Conservation (phyloP, 1,139 yeast species). For the Candida frijolesensis region DNA sequence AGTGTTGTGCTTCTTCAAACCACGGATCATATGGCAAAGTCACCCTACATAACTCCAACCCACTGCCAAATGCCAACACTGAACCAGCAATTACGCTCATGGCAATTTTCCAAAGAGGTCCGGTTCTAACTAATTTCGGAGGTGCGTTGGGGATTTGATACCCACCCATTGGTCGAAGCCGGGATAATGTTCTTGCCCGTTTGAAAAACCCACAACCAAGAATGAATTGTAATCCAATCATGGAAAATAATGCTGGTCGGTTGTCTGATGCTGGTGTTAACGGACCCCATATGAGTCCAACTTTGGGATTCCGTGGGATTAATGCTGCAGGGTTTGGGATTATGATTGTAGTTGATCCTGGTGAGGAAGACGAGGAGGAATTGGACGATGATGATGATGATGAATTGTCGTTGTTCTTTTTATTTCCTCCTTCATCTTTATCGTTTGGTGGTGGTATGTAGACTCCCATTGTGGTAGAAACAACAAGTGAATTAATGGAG, state of each 20-base stretch:
- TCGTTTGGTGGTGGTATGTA: constrained; percentile 34
- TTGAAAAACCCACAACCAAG: constrained; percentile 40
- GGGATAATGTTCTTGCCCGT: constrained; percentile 20
- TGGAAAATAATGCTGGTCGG: constrained; percentile 46
- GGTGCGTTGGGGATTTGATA: constrained; percentile 2
- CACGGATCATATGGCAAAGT: constrained; percentile 62
- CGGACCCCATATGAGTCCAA: constrained; percentile 67
- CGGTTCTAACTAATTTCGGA: constrained; percentile 9
- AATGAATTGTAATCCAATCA: constrained; percentile 50
- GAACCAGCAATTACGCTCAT: constrained; percentile 26
- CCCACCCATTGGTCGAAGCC: constrained; percentile 10
- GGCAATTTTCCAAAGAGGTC: constrained; percentile 16
- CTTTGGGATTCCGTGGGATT: constrained; percentile 49
- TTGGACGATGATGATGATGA: constrained; percentile 4
- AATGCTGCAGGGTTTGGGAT: constrained; percentile 26
- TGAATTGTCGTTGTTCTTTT: constrained; percentile 10
- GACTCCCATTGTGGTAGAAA: constrained; percentile 26
- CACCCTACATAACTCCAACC: constrained; percentile 53
- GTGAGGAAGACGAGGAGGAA: constrained; percentile 15
- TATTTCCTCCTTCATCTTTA: constrained; percentile 15
- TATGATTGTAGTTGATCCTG: constrained; percentile 20
- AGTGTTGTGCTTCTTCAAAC: constrained; percentile 58
- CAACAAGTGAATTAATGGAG: too few species aligned
- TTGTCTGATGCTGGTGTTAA: constrained; percentile 66
- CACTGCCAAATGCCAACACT: constrained; percentile 34